Base-by-base conservation (phyloP, 129 eudicot species). In the Daucus carota region DNA sequence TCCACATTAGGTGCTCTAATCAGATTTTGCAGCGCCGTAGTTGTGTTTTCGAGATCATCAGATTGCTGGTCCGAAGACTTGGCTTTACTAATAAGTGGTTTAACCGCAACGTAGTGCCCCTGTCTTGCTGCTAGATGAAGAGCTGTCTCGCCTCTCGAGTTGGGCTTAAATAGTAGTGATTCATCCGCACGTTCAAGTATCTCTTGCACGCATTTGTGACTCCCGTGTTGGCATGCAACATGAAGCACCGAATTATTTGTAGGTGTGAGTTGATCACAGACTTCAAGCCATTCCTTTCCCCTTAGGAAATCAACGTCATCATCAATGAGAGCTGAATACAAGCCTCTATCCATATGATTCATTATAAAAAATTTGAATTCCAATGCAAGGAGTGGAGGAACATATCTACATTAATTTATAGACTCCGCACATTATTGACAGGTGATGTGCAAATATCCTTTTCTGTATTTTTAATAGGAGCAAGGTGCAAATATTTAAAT, bases 141-240 rank as follows among this genome's bases (percentile, higher is more conserved):
- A 15, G 74, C 74, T 3, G 52, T 70, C 32, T 70, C 74, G 5
- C 50, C 74, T 70, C 50, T 40, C 4, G 50, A 70, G 44, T 70
- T 70, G 15, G 3, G 5, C 3, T n/a, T 5, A 2, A n/a, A 22
- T 20, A 70, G 3, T 9, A 42, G 50, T 8, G 34, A 38, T 41
- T 42, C 9, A 70, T 70, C 10, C 1, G 17, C 12, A 14, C 0
- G 0, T 34, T n/a, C n/a, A n/a, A 68, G 4, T 8, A 68, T 68
- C 12, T 36, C 46, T 3, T 18, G 5, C 28, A 68, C 73, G 28
- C 44, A 68, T 8, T 12, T 10, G 8, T 0, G 7, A 2, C 41
- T 22, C 15, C 73, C 73, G 20, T 20, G 9, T 36, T 20, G 28
- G 7, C 45, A 68, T 38, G 73, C 73, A 18, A 68, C 28, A 68